phyloP scores from a whole-genome alignment of 2,329 filamentous ascomycete genomes.

The Celoporthe dispersa region DNA sequence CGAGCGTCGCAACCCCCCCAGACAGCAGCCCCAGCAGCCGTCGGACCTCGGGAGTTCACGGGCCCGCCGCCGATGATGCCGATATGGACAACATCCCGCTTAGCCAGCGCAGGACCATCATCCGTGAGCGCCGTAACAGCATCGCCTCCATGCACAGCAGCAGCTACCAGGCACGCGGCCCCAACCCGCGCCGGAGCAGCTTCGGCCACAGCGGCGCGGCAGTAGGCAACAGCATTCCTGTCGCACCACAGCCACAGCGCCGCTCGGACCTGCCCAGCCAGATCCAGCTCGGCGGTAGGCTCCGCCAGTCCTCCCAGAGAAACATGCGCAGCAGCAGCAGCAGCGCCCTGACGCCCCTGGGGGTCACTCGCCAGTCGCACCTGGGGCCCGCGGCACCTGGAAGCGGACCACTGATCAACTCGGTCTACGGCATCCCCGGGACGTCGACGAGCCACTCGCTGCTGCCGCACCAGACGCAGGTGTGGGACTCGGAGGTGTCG shows the following conservation, averaged over 20 bases:
- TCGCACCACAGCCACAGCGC: conserved; percentile 61
- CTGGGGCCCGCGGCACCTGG: conserved; percentile 23
- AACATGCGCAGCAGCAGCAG: conserved; percentile 57
- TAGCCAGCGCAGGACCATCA: conserved; percentile 66
- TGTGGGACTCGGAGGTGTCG: conserved; percentile 48
- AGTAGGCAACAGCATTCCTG: conserved; percentile 40
- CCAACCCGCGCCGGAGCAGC: background rate
- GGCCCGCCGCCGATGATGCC: conserved; percentile 29
- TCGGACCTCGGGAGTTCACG: conserved; percentile 9
- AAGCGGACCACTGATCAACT: conserved; percentile 24
- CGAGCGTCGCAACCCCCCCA: conserved; percentile 23
- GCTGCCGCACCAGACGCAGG: conserved; percentile 31
- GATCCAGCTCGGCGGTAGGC: conserved; percentile 62
- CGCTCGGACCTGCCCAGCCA: conserved; percentile 47
- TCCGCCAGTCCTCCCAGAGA: conserved; percentile 67
- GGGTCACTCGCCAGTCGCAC: conserved; percentile 31
- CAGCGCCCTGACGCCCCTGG: conserved; percentile 28
- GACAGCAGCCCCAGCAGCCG: conserved; percentile 17
- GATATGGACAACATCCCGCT: conserved; percentile 73
- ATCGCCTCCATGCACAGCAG: conserved; percentile 35
- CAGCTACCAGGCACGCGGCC: background rate
- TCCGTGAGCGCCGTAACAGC: conserved; percentile 55
- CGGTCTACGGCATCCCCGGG: conserved; percentile 27
- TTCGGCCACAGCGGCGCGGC: conserved; percentile 16
- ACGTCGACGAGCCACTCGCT: conserved; percentile 29